phyloP scores from a whole-genome alignment of 768 basidiomycete species.

The Kwoniella bestiolae region DNA sequence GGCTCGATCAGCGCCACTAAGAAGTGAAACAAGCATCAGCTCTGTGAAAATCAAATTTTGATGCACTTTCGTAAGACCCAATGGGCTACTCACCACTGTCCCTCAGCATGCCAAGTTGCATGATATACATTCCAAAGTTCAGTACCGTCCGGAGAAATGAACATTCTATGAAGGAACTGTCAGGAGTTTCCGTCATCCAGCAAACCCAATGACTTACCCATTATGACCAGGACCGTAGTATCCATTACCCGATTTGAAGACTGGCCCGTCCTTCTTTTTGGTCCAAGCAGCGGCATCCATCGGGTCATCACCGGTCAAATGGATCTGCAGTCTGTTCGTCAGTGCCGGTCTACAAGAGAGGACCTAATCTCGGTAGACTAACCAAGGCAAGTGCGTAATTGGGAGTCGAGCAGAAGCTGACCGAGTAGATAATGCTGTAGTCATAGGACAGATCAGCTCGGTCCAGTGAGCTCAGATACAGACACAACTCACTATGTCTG shows the following conservation, averaged over 20 bases:
- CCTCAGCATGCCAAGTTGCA: conserved; percentile 23
- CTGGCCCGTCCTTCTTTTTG: conserved; percentile 30
- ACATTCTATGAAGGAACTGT: conserved; percentile 11
- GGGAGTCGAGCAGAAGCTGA: conserved; percentile 23
- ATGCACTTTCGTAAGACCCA: no score
- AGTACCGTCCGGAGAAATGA: conserved; percentile 27
- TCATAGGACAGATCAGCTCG: background rate
- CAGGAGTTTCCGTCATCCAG: background rate
- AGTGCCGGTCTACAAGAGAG: background rate
- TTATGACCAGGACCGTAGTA: conserved; percentile 35
- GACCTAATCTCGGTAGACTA: conserved; percentile 8
- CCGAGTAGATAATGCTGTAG: conserved; percentile 28
- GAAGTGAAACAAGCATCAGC: background rate
- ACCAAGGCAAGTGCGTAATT: conserved; percentile 25
- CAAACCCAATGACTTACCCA: conserved; percentile 1
- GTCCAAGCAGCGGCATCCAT: conserved; percentile 22
- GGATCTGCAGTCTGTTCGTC: conserved; percentile 3
- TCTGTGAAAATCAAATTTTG: background rate
- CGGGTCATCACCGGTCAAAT: conserved; percentile 24
- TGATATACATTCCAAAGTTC: conserved; percentile 35
- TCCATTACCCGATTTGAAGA: conserved; percentile 29
- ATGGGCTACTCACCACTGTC: conserved; percentile 35
- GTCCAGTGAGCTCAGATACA: background rate
- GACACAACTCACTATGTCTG: conserved; percentile 16
- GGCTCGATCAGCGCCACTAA: conserved; percentile 15